phyloP scores from a whole-genome alignment of 2,329 filamentous ascomycete genomes.

The Orbilia oligospora region DNA sequence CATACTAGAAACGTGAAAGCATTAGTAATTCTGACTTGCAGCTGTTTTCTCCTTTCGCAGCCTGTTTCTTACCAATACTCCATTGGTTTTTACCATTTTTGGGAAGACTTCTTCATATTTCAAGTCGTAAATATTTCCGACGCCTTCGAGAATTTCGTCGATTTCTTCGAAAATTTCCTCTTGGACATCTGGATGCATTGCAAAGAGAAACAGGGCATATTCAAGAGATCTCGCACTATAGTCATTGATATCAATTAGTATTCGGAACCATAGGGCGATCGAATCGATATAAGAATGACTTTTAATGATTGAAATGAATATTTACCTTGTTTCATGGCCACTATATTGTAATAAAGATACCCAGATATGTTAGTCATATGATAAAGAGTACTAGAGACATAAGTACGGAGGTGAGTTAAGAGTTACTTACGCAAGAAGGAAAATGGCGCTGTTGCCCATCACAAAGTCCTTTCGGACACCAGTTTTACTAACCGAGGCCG shows the following conservation, averaged over 20 bases:
- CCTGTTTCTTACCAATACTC: constrained; percentile 17
- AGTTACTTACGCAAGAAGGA: constrained; percentile 26
- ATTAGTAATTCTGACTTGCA: neutral
- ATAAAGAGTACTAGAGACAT: neutral
- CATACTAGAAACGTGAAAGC: neutral
- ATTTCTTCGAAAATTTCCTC: constrained; percentile 32
- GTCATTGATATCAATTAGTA: neutral
- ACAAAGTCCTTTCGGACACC: constrained; percentile 30
- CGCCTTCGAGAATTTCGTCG: constrained; percentile 24
- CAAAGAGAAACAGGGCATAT: constrained; percentile 28
- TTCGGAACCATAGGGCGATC: neutral
- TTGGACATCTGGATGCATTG: constrained; percentile 27
- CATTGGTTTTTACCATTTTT: constrained; percentile 31
- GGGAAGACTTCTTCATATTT: constrained; percentile 35
- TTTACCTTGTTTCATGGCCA: constrained; percentile 24
- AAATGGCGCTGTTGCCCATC: constrained; percentile 33
- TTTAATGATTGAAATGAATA: neutral
- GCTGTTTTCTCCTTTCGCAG: no score
- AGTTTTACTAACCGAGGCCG: constrained; percentile 13
- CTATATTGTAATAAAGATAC: neutral
- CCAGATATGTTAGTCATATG: neutral
- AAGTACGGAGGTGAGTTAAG: neutral
- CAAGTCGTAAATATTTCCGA: constrained; percentile 33
- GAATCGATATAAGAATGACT: no score
- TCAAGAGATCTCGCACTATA: constrained; percentile 25